These are phyloP conservation scores for Ascosphaera pollenicola DNA, from an alignment of 2,329 filamentous ascomycete genomes.

Conservation along the genomic window DNA sequence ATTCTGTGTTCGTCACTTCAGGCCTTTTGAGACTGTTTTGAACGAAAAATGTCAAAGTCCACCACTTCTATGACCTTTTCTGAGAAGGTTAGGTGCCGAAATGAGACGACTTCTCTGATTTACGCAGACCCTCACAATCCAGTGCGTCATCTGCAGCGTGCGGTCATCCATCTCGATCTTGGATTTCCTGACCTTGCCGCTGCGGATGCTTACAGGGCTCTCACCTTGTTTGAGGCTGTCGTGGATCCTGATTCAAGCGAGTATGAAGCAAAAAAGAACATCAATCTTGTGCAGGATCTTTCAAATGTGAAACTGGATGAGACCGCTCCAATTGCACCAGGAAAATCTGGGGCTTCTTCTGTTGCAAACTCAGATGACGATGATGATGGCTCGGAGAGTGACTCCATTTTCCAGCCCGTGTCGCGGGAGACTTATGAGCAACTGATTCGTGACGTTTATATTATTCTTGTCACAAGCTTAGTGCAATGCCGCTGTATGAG, in stretches of 20 bases:
- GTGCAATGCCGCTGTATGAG: slow-evolving; percentile 18
- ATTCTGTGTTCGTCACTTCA: too few relatives aligned
- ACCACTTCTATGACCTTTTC: background rate
- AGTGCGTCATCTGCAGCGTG: slow-evolving; percentile 28
- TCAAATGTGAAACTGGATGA: background rate
- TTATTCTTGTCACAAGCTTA: slow-evolving; percentile 16
- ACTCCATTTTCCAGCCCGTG: slow-evolving; percentile 14
- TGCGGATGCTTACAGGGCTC: slow-evolving; percentile 72
- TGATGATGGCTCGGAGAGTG: slow-evolving; percentile 6
- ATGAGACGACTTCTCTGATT: slow-evolving; percentile 29
- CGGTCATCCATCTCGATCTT: slow-evolving; percentile 46
- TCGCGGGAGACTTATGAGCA: slow-evolving; percentile 5
- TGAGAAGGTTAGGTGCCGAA: slow-evolving; percentile 15
- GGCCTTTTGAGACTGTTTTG: too few relatives aligned
- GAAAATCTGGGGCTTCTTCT: too few relatives aligned
- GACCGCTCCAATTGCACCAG: too few relatives aligned
- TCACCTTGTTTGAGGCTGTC: slow-evolving; percentile 69
- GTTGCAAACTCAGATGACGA: slow-evolving; percentile 4
- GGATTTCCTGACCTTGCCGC: slow-evolving; percentile 78
- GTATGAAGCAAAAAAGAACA: slow-evolving; percentile 44
- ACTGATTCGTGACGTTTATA: slow-evolving; percentile 16
- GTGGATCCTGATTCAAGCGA: slow-evolving; percentile 53
- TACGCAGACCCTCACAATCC: slow-evolving; percentile 21
- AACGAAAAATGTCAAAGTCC: background rate
- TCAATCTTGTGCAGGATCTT: slow-evolving; percentile 2